These are phyloP conservation scores for Didymella arachidicola DNA, from an alignment of 2,329 filamentous ascomycete genomes.

Conservation along the genomic window DNA sequence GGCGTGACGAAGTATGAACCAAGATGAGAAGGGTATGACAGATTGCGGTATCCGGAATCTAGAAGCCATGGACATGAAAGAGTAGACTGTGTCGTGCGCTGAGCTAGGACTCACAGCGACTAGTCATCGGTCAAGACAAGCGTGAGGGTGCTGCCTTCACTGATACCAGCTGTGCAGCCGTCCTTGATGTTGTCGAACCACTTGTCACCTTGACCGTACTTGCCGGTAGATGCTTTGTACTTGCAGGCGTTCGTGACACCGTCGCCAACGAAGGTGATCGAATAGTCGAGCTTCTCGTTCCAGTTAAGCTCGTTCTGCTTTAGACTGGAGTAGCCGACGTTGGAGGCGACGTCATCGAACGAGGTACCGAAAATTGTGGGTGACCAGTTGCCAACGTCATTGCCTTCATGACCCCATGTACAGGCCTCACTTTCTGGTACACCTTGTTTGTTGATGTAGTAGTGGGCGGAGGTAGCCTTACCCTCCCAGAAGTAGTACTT, in stretches of 20 bases:
- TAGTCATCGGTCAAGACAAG: slow-evolving; percentile 42
- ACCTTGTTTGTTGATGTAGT: slow-evolving; percentile 92
- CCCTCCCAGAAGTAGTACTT: slow-evolving; percentile 82
- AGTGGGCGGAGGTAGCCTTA: slow-evolving; percentile 84
- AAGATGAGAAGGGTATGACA: slow-evolving; percentile 18
- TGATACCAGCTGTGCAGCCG: slow-evolving; percentile 70
- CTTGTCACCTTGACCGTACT: slow-evolving; percentile 63
- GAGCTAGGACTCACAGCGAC: neutral
- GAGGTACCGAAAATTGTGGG: slow-evolving; percentile 87
- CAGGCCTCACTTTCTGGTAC: slow-evolving; percentile 73
- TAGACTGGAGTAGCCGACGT: slow-evolving; percentile 77
- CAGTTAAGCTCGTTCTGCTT: slow-evolving; percentile 83
- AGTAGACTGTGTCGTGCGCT: neutral
- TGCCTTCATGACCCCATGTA: slow-evolving; percentile 72
- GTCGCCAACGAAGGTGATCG: slow-evolving; percentile 78
- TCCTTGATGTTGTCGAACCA: slow-evolving; percentile 53
- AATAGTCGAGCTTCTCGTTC: slow-evolving; percentile 73
- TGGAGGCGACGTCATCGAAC: slow-evolving; percentile 58
- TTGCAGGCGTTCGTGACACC: slow-evolving; percentile 56
- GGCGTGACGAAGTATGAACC: slow-evolving; percentile 36
- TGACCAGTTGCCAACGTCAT: slow-evolving; percentile 79
- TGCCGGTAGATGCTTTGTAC: slow-evolving; percentile 72
- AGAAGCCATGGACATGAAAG: slow-evolving; percentile 6
- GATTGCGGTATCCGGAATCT: slow-evolving; percentile 17
- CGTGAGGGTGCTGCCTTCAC: slow-evolving; percentile 34